Evolutionary conservation across 106 monocot species (phyloP).

Genomic region (Dendrobium nobile): DNA sequence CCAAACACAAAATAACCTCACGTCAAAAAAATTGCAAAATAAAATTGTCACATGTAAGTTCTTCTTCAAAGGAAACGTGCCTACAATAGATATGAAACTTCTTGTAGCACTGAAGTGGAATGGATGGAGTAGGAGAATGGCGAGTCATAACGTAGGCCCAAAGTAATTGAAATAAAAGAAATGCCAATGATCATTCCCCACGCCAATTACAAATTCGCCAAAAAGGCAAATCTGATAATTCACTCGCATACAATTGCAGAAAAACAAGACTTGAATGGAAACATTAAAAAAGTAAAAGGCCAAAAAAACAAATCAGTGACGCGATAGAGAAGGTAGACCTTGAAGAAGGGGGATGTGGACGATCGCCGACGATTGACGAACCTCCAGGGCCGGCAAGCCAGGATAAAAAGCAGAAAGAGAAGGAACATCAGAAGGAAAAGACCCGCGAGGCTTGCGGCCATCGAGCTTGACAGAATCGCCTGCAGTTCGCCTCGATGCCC

Average conservation of each 20-base stretch:
- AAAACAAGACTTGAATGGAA: not conserved
- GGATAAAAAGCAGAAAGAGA: slow-evolving; percentile 20
- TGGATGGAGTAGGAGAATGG: no score
- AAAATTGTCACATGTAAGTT: no score
- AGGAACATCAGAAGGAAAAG: slow-evolving; percentile 14
- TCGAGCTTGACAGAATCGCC: not conserved
- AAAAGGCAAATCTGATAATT: not conserved
- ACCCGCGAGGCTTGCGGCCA: slow-evolving; percentile 7
- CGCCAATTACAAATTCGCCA: not conserved
- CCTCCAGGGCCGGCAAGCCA: slow-evolving; percentile 33
- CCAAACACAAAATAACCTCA: no score
- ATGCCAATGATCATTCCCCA: not conserved
- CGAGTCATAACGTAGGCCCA: not conserved
- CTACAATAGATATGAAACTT: no score
- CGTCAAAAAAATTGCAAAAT: no score
- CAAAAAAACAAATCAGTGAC: not conserved
- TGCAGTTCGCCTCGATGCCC: not conserved
- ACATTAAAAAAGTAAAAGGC: not conserved
- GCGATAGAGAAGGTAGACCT: slow-evolving; percentile 2
- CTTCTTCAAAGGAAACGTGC: no score
- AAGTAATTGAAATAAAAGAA: not conserved
- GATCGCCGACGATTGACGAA: slow-evolving; percentile 11
- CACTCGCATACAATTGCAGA: not conserved
- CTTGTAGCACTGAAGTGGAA: no score
- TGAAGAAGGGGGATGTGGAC: not conserved